Conservation (phyloP, 2,329 filamentous ascomycete genomes). For the Hirsutella rhossiliensis region DNA sequence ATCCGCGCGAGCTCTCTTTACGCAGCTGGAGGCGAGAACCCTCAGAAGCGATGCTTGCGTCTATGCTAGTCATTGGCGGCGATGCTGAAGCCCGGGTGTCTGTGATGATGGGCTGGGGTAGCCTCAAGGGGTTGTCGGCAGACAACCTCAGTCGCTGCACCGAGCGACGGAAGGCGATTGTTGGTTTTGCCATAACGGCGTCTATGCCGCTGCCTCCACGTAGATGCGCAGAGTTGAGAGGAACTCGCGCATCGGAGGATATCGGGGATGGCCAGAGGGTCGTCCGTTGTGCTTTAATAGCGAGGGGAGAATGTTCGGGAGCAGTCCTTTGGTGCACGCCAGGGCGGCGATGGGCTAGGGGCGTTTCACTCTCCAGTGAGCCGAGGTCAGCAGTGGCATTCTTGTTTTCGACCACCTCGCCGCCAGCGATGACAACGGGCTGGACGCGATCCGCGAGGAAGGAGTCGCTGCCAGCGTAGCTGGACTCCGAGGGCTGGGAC, state of each 20-base stretch:
- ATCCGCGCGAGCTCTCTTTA: conserved; percentile 19
- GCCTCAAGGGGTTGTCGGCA: conserved; percentile 29
- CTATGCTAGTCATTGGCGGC: conserved; percentile 39
- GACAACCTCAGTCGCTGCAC: conserved; percentile 36
- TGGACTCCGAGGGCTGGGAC: conserved; percentile 38
- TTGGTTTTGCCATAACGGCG: conserved; percentile 32
- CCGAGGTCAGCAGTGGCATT: conserved; percentile 38
- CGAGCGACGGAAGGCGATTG: conserved; percentile 42
- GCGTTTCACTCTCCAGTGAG: conserved; percentile 39
- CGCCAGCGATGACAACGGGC: conserved; percentile 54
- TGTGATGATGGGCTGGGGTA: conserved; percentile 43
- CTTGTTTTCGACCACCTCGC: conserved; percentile 47
- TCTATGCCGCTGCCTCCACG: conserved; percentile 47
- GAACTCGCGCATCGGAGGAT: neutral
- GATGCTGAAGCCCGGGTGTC: conserved; percentile 30
- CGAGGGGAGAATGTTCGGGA: conserved; percentile 28
- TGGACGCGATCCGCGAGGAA: conserved; percentile 52
- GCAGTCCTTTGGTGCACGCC: conserved; percentile 28
- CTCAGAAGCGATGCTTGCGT: conserved; percentile 45
- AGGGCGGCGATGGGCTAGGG: conserved; percentile 25
- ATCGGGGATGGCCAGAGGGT: conserved; percentile 38
- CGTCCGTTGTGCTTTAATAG: conserved; percentile 26
- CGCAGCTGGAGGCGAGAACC: conserved; percentile 36
- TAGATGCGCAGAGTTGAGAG: conserved; percentile 19
- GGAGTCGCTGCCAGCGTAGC: conserved; percentile 35